Percentiles rank a stretch among this genome's conserved stretches.
Conservation (phyloP, 2,329 filamentous ascomycete species). For the Fonsecaea nubica region DNA sequence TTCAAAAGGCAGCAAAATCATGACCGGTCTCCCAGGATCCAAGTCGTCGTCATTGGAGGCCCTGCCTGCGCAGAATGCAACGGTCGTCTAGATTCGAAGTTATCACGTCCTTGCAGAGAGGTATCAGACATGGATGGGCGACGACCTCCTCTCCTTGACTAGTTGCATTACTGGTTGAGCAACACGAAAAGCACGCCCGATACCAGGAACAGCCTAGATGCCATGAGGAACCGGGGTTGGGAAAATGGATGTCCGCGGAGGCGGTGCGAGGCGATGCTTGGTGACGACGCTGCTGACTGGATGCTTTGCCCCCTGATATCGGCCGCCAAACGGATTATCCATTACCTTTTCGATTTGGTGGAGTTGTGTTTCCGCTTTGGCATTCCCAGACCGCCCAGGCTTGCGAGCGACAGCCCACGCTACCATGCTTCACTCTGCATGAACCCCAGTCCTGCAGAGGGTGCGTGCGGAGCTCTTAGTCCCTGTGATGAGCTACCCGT, state of each 20-base stretch:
- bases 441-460: not conserved
- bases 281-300: not conserved
- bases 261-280: not conserved
- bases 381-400: not conserved
- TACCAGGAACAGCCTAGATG: not conserved
- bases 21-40: not conserved
- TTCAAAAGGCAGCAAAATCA: not conserved
- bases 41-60: not conserved
- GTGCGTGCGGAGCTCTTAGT: not conserved
- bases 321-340: not conserved
- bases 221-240: not conserved
- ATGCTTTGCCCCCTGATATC: not conserved
- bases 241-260: not conserved
- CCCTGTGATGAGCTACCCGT: not conserved
- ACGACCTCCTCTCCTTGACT: not conserved
- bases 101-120: not conserved
- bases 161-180: not conserved
- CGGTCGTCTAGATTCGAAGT: not conserved
- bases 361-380: conserved; percentile 2
- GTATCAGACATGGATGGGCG: not conserved
- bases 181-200: not conserved
- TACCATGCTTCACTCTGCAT: not conserved
- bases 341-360: not conserved
- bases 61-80: not conserved
- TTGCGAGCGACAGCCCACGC: not conserved